phyloP scores from a whole-genome alignment of 164 flowering plant species.

The Chimonanthus praecox region DNA sequence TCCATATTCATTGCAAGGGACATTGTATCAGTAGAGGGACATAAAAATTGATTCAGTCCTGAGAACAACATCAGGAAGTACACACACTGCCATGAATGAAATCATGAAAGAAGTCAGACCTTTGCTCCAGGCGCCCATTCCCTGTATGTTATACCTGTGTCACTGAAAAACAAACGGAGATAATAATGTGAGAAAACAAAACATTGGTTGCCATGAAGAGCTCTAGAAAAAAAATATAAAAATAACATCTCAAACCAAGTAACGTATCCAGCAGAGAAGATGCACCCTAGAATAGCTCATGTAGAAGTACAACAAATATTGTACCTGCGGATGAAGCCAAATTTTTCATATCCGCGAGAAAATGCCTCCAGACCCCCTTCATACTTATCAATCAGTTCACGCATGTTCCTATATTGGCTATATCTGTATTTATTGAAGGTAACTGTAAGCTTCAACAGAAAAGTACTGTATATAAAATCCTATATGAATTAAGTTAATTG shows the following conservation, averaged over 20 bases:
- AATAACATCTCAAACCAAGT: not conserved
- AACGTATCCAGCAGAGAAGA: not conserved
- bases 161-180: constrained; percentile 43
- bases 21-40: too few species aligned
- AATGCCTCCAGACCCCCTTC: constrained; percentile 89
- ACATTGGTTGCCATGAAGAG: too few species aligned
- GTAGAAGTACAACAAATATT: not conserved
- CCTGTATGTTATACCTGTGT: constrained; percentile 73
- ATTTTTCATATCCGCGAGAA: constrained; percentile 94
- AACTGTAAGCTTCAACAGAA: not conserved
- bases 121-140: constrained; percentile 99
- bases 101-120: constrained; percentile 39
- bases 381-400: constrained; percentile 65
- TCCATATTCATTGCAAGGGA: too few species aligned
- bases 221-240: not conserved
- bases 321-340: constrained; percentile 76
- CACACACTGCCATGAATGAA: not conserved
- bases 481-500: too few species aligned
- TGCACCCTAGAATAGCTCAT: not conserved
- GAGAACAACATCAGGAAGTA: not conserved
- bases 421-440: constrained; percentile 35
- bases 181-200: too few species aligned
- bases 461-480: too few species aligned
- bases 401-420: constrained; percentile 66
- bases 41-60: not conserved